Conservation (phyloP, 805 yeast species). For the Sugiyamaella boreocaroliniensis region DNA sequence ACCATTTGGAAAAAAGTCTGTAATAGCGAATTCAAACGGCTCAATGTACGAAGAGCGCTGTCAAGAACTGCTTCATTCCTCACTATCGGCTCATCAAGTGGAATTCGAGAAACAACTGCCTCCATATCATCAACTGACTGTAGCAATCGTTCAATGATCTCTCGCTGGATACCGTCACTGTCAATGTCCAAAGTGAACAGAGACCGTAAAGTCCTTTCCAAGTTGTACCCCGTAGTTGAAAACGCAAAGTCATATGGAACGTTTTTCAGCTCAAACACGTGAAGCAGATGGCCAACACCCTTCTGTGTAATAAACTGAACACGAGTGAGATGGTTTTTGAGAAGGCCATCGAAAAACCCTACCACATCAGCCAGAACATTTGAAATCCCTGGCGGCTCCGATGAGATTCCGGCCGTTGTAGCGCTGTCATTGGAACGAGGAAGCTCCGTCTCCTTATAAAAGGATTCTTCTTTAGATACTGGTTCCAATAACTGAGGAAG, state of each 20-base stretch:
- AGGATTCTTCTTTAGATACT: conserved; percentile 3
- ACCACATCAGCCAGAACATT: conserved; percentile 13
- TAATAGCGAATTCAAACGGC: conserved; percentile 12
- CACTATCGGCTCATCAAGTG: conserved; percentile 1
- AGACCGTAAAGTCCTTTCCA: conserved; percentile 16
- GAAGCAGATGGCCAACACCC: conserved; percentile 21
- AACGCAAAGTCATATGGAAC: conserved; percentile 30
- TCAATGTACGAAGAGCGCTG: conserved; percentile 8
- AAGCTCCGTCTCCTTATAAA: conserved; percentile 16
- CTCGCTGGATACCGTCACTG: conserved; percentile 16
- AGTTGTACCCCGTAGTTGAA: conserved; percentile 19
- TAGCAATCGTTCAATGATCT: conserved; percentile 8
- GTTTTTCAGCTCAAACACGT: conserved; percentile 19
- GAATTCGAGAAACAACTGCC: neutral
- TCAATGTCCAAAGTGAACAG: conserved; percentile 22
- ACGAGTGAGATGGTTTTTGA: conserved; percentile 26
- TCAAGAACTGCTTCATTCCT: conserved; percentile 6
- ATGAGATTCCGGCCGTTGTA: neutral
- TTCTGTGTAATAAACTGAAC: conserved; percentile 24
- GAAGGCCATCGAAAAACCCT: conserved; percentile 26
- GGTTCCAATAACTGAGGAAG: conserved; percentile 30
- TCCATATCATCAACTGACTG: conserved; percentile 3
- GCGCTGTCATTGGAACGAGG: neutral
- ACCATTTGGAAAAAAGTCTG: conserved; percentile 20
- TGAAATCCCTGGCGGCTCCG: conserved; percentile 9